These are phyloP conservation scores for Centrapalus pauciflorus DNA, from an alignment of 129 eudicot species.

Conservation along the genomic window DNA sequence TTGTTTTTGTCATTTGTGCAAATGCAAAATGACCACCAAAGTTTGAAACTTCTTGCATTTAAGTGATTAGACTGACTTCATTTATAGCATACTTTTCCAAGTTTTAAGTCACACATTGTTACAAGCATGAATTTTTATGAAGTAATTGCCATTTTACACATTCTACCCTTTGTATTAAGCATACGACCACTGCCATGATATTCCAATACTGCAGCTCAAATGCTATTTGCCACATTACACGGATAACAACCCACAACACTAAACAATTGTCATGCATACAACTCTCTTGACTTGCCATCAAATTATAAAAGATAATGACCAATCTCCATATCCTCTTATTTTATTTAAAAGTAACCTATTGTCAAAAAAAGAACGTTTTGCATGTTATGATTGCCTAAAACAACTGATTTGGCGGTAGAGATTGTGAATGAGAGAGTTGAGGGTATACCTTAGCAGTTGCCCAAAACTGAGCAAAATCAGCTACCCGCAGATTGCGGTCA, in stretches of 20 bases:
- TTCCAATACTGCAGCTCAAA: background rate
- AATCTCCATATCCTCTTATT: background rate
- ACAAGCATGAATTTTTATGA: no score
- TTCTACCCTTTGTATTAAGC: slow-evolving; percentile 11
- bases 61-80: no score
- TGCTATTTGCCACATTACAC: background rate
- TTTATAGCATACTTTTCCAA: no score
- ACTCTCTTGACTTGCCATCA: background rate
- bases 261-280: background rate
- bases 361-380: slow-evolving; percentile 14
- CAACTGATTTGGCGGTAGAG: slow-evolving; percentile 35
- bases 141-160: no score
- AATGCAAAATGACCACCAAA: background rate
- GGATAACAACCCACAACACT: background rate
- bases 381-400: no score
- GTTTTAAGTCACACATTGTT: no score
- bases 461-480: slow-evolving; percentile 99
- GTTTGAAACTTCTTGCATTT: background rate
- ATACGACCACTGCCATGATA: slow-evolving; percentile 6
- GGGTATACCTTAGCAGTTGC: slow-evolving; percentile 99
- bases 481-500: slow-evolving; percentile 99
- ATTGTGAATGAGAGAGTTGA: slow-evolving; percentile 48
- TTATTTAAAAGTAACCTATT: background rate
- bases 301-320: slow-evolving; percentile 2
- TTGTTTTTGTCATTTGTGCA: background rate